Base-by-base conservation (phyloP, 75 land plant genomes). In the Cunninghamia lanceolata region DNA sequence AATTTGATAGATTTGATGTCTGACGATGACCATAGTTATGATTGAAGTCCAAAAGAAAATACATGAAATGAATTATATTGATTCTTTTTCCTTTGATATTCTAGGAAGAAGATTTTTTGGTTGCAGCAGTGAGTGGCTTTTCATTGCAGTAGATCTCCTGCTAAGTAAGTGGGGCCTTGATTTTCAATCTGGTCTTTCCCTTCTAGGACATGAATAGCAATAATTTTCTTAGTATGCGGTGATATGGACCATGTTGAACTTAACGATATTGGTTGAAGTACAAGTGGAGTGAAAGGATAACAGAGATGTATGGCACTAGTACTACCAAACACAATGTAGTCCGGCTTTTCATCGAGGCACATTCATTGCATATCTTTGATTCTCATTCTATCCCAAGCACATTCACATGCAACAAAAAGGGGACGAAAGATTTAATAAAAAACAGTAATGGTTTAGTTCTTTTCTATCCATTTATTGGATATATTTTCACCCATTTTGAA, bases 1-100 rank as follows among this genome's bases (percentile, higher is more conserved):
- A 9, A 79, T 79, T 79, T 79, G 30, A 79, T 25, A 25, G 82
- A 79, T 21, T 79, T 79, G 82, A 79, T 79, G 82, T 79, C 7
- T 79, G 82, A 79, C 25, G 2, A 79, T 25, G 82, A 79, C 82
- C 82, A 79, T n/a, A 21, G 47, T 25, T 79, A 79, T 79, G 3
- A 79, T 79, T 79, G 32, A 46, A 42, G 82, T 79, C 82, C 43
- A 79, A 79, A 9, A 43, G 2, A 11, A n/a, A 50, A 50, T 50
- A 8, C 32, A 71, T 71, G 36, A 71, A 21, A 3, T 71, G 36
- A 32, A 34, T 1, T 71, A 14, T 19, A 21, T 66, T 71, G 75
- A 30, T 71, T 71, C 34, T 34, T 71, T 34, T 71, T 32, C 15
- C 25, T 19, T 3, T 17, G 21, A 19, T 63, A 9, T 63, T 32